Percentiles rank a stretch among this genome's conserved stretches.
phyloP scores from a whole-genome alignment of 345 rosid genomes.

The Tarenaya hassleriana region DNA sequence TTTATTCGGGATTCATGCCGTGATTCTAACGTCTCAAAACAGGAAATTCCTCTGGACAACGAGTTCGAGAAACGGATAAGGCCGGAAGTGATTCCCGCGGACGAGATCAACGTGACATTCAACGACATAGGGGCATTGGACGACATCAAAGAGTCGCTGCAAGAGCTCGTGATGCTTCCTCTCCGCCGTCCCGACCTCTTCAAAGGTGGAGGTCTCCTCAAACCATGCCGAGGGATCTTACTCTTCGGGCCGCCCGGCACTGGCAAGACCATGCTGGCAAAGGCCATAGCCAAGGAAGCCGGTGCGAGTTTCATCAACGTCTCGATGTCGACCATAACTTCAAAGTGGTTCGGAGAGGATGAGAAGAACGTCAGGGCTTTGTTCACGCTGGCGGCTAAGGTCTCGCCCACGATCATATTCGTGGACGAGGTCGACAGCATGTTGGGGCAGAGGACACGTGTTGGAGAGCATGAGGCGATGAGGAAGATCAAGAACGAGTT shows the following conservation, averaged over 20 bases:
- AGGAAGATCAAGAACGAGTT: slow-evolving; percentile 77
- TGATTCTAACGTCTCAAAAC: slow-evolving; percentile 14
- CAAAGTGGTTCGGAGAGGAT: slow-evolving; percentile 99
- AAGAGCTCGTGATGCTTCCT: slow-evolving; percentile 97
- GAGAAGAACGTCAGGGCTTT: slow-evolving; percentile 94
- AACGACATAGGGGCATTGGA: slow-evolving; percentile 85
- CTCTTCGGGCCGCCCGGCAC: slow-evolving; percentile 99
- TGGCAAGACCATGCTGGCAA: slow-evolving; percentile 95
- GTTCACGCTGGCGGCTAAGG: slow-evolving; percentile 84
- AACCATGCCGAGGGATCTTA: slow-evolving; percentile 90
- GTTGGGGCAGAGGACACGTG: slow-evolving; percentile 90
- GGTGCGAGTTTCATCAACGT: slow-evolving; percentile 96
- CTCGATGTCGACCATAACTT: slow-evolving; percentile 91
- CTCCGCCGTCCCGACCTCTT: slow-evolving; percentile 88
- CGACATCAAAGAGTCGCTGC: slow-evolving; percentile 80
- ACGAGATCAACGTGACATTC: slow-evolving; percentile 66
- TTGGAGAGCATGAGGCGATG: slow-evolving; percentile 96
- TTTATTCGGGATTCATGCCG: not conserved
- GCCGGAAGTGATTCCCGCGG: slow-evolving; percentile 89
- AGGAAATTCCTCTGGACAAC: slow-evolving; percentile 80
- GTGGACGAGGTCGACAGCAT: slow-evolving; percentile 98
- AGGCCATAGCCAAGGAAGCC: slow-evolving; percentile 91
- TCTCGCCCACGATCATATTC: slow-evolving; percentile 84
- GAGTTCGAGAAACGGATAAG: slow-evolving; percentile 96
- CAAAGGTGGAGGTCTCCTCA: slow-evolving; percentile 72